Conservation (phyloP, 75 land plant species). For the Selaginella moellendorffii region DNA sequence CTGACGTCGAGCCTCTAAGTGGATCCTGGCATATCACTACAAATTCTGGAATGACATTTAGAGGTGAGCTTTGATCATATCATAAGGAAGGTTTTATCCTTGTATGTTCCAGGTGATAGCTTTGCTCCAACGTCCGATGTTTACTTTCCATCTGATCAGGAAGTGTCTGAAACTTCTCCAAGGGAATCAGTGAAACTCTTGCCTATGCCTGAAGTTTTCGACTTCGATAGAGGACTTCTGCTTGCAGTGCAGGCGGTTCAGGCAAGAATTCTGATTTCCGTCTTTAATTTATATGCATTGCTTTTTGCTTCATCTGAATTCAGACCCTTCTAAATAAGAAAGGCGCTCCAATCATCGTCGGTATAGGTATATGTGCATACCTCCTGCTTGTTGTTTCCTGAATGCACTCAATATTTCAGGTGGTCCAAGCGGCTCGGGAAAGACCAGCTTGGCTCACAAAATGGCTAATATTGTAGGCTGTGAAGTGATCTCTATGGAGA, state of each 20-base stretch:
- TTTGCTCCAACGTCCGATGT: neutral
- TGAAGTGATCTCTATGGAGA: slow-evolving; percentile 93
- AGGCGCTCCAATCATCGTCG: slow-evolving; percentile 71
- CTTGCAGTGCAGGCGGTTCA: slow-evolving; percentile 92
- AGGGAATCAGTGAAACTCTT: slow-evolving; percentile 61
- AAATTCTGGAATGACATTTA: neutral
- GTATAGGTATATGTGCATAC: slow-evolving; percentile 56
- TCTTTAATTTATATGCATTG: neutral
- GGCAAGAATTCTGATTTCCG: slow-evolving; percentile 25
- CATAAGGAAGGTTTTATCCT: too few species aligned
- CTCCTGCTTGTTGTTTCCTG: too few species aligned
- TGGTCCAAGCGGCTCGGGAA: slow-evolving; percentile 99
- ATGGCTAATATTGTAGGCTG: slow-evolving; percentile 99
- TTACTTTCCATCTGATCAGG: neutral
- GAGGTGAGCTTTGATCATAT: too few species aligned
- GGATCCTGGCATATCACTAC: slow-evolving; percentile 58
- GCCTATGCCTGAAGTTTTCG: slow-evolving; percentile 91
- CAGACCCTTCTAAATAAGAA: slow-evolving; percentile 29
- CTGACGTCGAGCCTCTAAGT: slow-evolving; percentile 60
- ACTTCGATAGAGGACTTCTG: slow-evolving; percentile 94
- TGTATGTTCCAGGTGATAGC: neutral
- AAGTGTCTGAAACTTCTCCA: slow-evolving; percentile 1
- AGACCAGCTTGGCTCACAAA: slow-evolving; percentile 94
- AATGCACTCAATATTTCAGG: slow-evolving; percentile 42
- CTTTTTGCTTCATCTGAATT: slow-evolving; percentile 1